phyloP scores from a whole-genome alignment of 768 basidiomycete genomes.

The Podaxis pistillaris region DNA sequence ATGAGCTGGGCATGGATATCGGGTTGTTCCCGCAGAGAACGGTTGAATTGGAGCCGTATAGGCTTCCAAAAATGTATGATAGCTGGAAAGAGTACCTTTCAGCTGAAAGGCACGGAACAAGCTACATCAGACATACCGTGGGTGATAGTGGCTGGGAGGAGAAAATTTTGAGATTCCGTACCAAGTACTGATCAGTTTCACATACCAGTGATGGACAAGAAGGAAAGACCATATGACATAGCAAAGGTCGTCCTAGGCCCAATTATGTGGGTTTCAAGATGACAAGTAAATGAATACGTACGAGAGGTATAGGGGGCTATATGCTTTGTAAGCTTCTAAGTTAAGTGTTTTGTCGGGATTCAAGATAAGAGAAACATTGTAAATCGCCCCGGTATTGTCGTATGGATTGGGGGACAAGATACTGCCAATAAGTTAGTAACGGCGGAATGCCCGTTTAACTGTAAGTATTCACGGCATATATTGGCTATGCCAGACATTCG shows the following conservation, averaged over 20 bases:
- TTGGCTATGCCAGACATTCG: slow-evolving; percentile 56
- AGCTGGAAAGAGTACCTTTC: slow-evolving; percentile 23
- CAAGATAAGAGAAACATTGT: slow-evolving; percentile 43
- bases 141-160: slow-evolving; percentile 40
- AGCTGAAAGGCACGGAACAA: not conserved
- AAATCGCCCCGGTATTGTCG: slow-evolving; percentile 54
- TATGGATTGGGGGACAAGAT: slow-evolving; percentile 51
- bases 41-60: slow-evolving; percentile 49
- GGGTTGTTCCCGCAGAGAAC: slow-evolving; percentile 51
- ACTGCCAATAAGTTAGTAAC: slow-evolving; percentile 16
- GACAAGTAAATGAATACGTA: slow-evolving; percentile 22
- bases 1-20: slow-evolving; percentile 65
- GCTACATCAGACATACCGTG: slow-evolving; percentile 30
- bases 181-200: not conserved
- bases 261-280: not conserved
- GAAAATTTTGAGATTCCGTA: not conserved
- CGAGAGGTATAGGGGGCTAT: slow-evolving; percentile 49
- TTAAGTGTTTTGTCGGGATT: slow-evolving; percentile 39
- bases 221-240: slow-evolving; percentile 56
- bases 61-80: slow-evolving; percentile 58
- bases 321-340: slow-evolving; percentile 42
- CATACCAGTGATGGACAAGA: slow-evolving; percentile 61
- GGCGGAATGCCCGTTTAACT: not conserved
- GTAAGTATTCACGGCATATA: slow-evolving; percentile 49
- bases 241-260: slow-evolving; percentile 48